Evolutionary conservation across 257 asterid genomes (phyloP).

Genomic region (Anisodus tanguticus): DNA sequence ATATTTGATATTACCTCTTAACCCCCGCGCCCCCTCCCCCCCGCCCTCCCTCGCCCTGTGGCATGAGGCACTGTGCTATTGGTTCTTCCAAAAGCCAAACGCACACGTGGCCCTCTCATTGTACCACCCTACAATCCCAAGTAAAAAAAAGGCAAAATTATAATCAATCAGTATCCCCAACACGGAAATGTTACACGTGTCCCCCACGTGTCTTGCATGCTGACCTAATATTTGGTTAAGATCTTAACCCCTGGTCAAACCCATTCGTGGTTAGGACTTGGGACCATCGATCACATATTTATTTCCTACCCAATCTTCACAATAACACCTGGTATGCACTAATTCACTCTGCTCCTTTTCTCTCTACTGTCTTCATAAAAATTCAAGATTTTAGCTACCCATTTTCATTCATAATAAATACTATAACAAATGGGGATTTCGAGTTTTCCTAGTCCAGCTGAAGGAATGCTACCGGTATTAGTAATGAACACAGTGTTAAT

Average conservation of each 20-base stretch:
- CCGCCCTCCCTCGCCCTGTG: neutral
- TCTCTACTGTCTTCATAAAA: neutral
- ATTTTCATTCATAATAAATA: neutral
- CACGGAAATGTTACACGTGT: slow-evolving; percentile 32
- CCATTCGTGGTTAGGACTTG: neutral
- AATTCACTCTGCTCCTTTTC: neutral
- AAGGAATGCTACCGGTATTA: slow-evolving; percentile 53
- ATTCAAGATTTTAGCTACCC: neutral
- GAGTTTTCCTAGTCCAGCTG: slow-evolving; percentile 48
- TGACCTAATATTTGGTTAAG: neutral
- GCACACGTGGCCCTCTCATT: slow-evolving; percentile 21
- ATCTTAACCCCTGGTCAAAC: slow-evolving; percentile 10
- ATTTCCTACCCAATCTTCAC: neutral
- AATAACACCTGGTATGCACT: neutral
- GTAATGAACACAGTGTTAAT: slow-evolving; percentile 49
- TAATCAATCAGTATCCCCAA: neutral
- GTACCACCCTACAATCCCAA: neutral
- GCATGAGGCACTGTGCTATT: neutral
- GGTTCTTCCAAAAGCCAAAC: neutral
- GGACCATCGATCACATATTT: too few species aligned
- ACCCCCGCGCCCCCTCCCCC: too few species aligned
- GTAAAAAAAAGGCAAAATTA: too few species aligned
- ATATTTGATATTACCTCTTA: too few species aligned
- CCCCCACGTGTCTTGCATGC: slow-evolving; percentile 20
- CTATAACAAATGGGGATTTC: slow-evolving; percentile 45